These are phyloP conservation scores for Zychaea mexicana DNA, from an alignment of 371 early-diverging fungal species.

Conservation along the genomic window DNA sequence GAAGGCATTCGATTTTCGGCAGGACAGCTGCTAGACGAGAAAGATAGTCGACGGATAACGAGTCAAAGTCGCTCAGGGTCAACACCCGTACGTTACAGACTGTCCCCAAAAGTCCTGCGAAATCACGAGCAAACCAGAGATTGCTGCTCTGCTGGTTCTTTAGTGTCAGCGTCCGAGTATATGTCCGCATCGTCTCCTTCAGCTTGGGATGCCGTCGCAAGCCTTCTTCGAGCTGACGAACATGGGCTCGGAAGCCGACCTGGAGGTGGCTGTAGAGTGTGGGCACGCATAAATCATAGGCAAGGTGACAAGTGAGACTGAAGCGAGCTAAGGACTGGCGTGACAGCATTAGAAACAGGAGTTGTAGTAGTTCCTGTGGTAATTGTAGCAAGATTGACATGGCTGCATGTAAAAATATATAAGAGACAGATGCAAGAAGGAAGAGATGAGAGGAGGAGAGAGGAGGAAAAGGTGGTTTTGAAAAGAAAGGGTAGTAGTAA, in stretches of 20 bases:
- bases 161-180: constrained; percentile 32
- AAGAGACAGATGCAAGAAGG: background rate
- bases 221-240: constrained; percentile 35
- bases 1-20: background rate
- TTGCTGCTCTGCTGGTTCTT: constrained; percentile 31
- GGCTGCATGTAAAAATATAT: background rate
- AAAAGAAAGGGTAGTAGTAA: background rate
- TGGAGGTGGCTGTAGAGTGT: constrained; percentile 38
- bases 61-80: constrained; percentile 37
- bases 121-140: constrained; percentile 24
- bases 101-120: constrained; percentile 8
- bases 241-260: constrained; percentile 30
- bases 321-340: constrained; percentile 28
- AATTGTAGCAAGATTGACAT: constrained; percentile 9
- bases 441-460: background rate
- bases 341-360: constrained; percentile 21
- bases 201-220: constrained; percentile 18
- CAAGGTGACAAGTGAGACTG: constrained; percentile 30
- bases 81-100: constrained; percentile 14
- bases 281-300: constrained; percentile 35
- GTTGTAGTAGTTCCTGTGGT: constrained; percentile 35
- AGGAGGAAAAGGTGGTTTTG: background rate
- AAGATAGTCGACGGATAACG: constrained; percentile 29
- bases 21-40: constrained; percentile 17
- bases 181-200: constrained; percentile 13